Evolutionary conservation across 83 land plant genomes (phyloP).

Genomic region (Picea abies): DNA sequence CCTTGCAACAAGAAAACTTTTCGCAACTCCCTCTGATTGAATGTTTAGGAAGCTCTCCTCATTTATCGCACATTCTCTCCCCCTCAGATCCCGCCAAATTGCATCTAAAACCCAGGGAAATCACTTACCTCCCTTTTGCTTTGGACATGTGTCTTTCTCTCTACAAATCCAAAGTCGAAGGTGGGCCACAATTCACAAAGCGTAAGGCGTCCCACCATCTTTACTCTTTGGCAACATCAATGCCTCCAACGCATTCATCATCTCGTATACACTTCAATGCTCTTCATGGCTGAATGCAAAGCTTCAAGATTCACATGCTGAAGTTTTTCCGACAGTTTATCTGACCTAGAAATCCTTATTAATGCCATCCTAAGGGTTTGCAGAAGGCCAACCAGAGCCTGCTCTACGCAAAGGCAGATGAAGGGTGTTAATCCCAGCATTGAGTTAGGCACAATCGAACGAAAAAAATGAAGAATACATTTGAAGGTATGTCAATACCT

Average conservation of each 20-base stretch:
- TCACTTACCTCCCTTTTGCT: background rate
- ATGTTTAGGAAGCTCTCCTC: no score
- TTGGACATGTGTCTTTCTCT: background rate
- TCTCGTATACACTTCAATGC: background rate
- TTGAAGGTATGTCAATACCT: no score
- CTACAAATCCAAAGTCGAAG: background rate
- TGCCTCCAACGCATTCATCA: background rate
- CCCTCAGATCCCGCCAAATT: background rate
- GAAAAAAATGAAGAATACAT: no score
- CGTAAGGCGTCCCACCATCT: background rate
- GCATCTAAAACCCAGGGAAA: background rate
- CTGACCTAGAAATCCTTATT: no score
- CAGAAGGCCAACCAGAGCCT: no score
- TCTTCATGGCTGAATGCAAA: background rate
- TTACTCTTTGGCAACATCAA: background rate
- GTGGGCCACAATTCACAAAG: background rate
- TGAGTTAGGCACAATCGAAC: no score
- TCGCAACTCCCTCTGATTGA: no score
- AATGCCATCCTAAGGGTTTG: no score
- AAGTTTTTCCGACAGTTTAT: background rate
- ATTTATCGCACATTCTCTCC: no score
- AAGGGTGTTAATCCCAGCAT: no score
- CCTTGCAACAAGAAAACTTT: no score
- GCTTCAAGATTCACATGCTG: background rate
- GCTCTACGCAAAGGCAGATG: no score